Evolutionary conservation across 164 flowering plant species (phyloP), one percentile per base, ranked within the genome.

Genomic region (Macadamia integrifolia): DNA sequence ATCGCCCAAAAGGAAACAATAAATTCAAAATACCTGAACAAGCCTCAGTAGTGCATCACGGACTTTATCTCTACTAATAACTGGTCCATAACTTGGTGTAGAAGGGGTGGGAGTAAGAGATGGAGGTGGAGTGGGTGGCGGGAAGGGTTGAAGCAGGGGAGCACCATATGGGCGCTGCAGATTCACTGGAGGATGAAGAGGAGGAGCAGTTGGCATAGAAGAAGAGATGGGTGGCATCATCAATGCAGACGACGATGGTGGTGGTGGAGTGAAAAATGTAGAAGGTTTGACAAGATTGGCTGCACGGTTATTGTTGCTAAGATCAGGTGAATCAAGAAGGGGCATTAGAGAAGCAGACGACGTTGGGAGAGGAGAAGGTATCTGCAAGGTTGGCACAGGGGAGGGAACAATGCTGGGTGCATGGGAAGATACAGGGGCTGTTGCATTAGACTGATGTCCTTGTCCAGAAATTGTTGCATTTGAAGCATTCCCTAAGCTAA

Each of bases 61-160:
- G 28, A 93, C 85, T 80, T 91, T 85, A 12, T 91, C 95, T 76
- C 88, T 81, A 66, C 68, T 83, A 73, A 89, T 83, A 46, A 74
- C 70, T 32, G 85, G 84, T 3, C 87, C 88, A 74, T 80, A 76
- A 58, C 71, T 80, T 64, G 76, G 80, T 58, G 86, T 75, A 53
- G 64, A 52, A 65, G 83, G 46, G 62, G 78, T 29, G 31, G 92
- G 90, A 18, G 94, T 86, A 43, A 91, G 90, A 59, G 95, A 89
- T 42, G 80, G 85, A 61, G 97, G 87, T 6, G 97, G 97, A 30
- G 81, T 77, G 14, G 96, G 96, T 58, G 96, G 96, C 50, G 96
- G 96, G 72, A 90, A 88, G 57, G 97, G 93, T 69, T 89, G 97
- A 59, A 88, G 95, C 80, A 89, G 28, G 6, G 97, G 95, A 65